Conservation (phyloP, 306 rosid species). For the Pyrus communis region DNA sequence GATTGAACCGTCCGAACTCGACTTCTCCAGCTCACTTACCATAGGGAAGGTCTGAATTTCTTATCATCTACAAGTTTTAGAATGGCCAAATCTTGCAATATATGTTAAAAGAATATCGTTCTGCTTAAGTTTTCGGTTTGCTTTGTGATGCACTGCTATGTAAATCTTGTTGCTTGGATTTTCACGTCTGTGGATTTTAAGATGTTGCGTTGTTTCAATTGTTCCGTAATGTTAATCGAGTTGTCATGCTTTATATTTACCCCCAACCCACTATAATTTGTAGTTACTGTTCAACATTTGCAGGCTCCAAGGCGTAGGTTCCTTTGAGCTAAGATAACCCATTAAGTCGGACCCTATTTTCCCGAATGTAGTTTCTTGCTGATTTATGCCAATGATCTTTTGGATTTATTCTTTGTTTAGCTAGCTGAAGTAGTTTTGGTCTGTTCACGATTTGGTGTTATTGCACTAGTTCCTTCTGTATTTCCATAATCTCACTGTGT, state of each 20-base stretch:
- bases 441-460: not conserved
- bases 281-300: not conserved
- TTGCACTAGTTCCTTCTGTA: not conserved
- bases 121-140: not conserved
- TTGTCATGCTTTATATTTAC: not conserved
- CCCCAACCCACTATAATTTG: not conserved
- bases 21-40: conserved; percentile 62
- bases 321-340: not conserved
- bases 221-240: not conserved
- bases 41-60: conserved; percentile 68
- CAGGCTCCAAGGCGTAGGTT: not conserved
- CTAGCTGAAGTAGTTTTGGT: not conserved
- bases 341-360: not conserved
- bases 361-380: not conserved
- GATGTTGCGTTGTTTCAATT: not conserved
- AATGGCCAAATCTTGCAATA: not conserved
- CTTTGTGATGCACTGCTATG: not conserved
- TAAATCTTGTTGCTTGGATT: not conserved
- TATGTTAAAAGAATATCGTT: not conserved
- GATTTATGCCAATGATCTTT: not conserved
- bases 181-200: not conserved
- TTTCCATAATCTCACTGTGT: not conserved
- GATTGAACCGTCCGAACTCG: conserved; percentile 86
- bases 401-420: not conserved
- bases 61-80: not conserved